Conservation (phyloP, 2,329 filamentous ascomycete genomes). For the Verticillium isaacii region DNA sequence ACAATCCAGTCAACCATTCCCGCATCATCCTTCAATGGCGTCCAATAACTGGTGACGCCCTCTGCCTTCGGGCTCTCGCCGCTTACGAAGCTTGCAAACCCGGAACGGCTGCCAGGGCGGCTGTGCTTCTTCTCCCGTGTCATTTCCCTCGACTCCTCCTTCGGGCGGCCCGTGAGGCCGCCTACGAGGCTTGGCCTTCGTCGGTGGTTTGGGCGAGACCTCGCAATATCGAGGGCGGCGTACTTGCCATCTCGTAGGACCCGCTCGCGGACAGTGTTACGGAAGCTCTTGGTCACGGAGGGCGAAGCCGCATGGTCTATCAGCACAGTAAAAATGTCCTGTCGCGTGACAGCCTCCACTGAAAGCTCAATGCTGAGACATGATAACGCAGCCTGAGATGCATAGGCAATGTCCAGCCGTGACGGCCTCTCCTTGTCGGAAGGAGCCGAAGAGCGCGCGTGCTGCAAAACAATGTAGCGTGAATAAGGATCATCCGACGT, state of each 20-base stretch:
- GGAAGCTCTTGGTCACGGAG: conserved; percentile 38
- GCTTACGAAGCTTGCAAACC: conserved; percentile 8
- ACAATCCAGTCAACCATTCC: conserved; percentile 12
- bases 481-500: conserved; percentile 15
- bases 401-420: conserved; percentile 38
- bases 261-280: conserved; percentile 34
- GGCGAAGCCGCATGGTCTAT: conserved; percentile 38
- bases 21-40: conserved; percentile 11
- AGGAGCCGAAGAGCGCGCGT: conserved; percentile 12
- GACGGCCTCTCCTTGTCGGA: conserved; percentile 19
- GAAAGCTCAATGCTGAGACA: conserved; percentile 34
- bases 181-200: conserved; percentile 11
- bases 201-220: conserved; percentile 3
- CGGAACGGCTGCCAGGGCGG: conserved; percentile 6
- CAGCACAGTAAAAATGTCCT: conserved; percentile 52
- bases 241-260: conserved; percentile 30
- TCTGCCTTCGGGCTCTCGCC: conserved; percentile 7
- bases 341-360: conserved; percentile 29
- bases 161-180: conserved; percentile 1
- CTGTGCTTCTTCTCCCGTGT: conserved; percentile 2
- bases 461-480: conserved; percentile 25
- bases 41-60: conserved; percentile 11
- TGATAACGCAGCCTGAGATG: conserved; percentile 40
- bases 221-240: conserved; percentile 21
- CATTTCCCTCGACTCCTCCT: conserved; percentile 5